Base-by-base conservation (phyloP, 78 protist species). In the Paulinella micropora region DNA sequence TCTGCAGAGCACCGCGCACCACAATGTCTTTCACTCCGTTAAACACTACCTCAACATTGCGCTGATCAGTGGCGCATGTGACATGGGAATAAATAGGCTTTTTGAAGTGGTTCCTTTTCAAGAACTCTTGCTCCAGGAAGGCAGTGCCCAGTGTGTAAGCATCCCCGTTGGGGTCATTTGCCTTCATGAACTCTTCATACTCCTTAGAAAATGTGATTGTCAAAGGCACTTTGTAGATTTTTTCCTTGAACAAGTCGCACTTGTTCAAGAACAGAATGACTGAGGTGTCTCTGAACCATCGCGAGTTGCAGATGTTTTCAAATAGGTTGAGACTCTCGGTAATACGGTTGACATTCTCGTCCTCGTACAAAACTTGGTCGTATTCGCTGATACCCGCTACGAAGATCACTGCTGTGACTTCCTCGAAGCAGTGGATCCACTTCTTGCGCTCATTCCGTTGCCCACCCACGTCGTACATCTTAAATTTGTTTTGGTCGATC, bases 401-500 rank as follows among this genome's bases (percentile, higher is more conserved):
- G 87, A 96, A 97, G 34, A 97, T 92, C 86, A 97, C 94, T 28
- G 96, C 95, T 1, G 96, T 94, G 34, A 97, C 98, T 64, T 94
- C 93, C 84, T 93, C 94, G 93, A 97, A 97, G 84, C 96, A 94
- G 89, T 97, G 97, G 90, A 97, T 97, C 98, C 98, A 97, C 92
- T 96, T 97, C 77, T 88, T 37, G 36, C 98, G 83, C 90, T 96
- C 97, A 35, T 89, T 88, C 37, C 97, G 90, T 88, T 96, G 98
- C 34, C 98, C 98, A 38, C 97, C 98, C 9, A 96, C 98, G 40
- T 96, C 98, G 15, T 94, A 92, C 94, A 96, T 31, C 36, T 88
- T 40, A 92, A 92, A 94, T 64, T 28, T 38, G 39, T 79, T 28
- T 88, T 87, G 90, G 0, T 94, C 90, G 83, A 93, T 90, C 26